Evolutionary conservation across 257 asterid species (phyloP).

Genomic region (Catharanthus roseus): DNA sequence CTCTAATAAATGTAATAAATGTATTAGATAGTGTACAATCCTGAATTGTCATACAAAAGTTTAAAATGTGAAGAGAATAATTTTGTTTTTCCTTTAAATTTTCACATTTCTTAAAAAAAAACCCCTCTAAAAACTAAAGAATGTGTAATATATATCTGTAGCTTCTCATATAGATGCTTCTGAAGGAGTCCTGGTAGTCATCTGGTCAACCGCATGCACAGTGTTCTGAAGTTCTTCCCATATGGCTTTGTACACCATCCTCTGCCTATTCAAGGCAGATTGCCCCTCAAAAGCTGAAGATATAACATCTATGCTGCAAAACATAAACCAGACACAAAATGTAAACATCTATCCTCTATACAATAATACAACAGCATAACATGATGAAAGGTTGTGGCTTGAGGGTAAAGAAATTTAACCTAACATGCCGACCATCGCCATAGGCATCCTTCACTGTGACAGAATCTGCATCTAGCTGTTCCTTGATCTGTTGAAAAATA

Average conservation of each 20-base stretch:
- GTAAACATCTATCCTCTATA: not conserved
- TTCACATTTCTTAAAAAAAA: too few relatives aligned
- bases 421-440: slow-evolving; percentile 98
- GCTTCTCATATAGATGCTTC: slow-evolving; percentile 37
- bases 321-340: not conserved
- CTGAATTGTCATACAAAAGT: too few relatives aligned
- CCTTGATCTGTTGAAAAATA: slow-evolving; percentile 64
- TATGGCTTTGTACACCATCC: slow-evolving; percentile 99
- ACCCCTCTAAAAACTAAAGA: too few relatives aligned
- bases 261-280: slow-evolving; percentile 86
- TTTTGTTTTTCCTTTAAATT: too few relatives aligned
- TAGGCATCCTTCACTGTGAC: slow-evolving; percentile 76
- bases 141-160: too few relatives aligned
- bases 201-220: slow-evolving; percentile 97
- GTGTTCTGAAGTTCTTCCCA: slow-evolving; percentile 94
- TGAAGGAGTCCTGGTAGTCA: slow-evolving; percentile 81
- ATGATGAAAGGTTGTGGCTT: not conserved
- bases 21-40: too few relatives aligned
- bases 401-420: slow-evolving; percentile 37
- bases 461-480: slow-evolving; percentile 67
- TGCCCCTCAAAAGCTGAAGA: slow-evolving; percentile 85
- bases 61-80: too few relatives aligned
- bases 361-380: not conserved
- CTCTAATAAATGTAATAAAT: too few relatives aligned
- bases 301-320: slow-evolving; percentile 75